Conservation (phyloP, 148 eudicot species). For the Agrostemma githago region DNA sequence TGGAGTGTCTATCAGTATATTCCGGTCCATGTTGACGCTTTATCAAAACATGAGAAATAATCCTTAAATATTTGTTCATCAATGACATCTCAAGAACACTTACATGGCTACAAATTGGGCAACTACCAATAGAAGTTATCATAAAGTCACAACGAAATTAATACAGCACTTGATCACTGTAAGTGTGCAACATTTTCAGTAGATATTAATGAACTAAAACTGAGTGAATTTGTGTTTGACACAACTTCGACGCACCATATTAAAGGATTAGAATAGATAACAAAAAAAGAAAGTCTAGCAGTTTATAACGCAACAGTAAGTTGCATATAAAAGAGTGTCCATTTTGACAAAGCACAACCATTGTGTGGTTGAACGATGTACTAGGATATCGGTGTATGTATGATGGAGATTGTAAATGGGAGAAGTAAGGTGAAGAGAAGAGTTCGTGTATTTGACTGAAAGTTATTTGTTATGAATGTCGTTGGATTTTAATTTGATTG, state of each 20-base stretch:
- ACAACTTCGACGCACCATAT: not conserved
- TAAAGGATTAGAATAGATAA: not conserved
- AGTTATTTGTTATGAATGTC: too few relatives aligned
- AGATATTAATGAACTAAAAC: not conserved
- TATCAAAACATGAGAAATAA: slow-evolving; percentile 35
- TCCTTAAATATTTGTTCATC: slow-evolving; percentile 21
- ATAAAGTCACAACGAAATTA: not conserved
- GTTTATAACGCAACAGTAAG: not conserved
- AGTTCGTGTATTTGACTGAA: too few relatives aligned
- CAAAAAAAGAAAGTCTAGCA: not conserved
- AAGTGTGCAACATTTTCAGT: not conserved
- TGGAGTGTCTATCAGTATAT: slow-evolving; percentile 38
- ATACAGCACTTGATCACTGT: not conserved
- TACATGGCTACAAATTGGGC: slow-evolving; percentile 39
- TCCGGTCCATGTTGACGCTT: slow-evolving; percentile 28
- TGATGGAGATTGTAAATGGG: too few relatives aligned
- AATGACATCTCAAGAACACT: slow-evolving; percentile 35
- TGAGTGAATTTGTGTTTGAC: not conserved
- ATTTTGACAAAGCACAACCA: not conserved
- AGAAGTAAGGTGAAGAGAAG: too few relatives aligned
- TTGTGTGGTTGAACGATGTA: not conserved
- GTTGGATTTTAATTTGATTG: too few relatives aligned
- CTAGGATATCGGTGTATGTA: not conserved
- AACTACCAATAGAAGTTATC: not conserved
- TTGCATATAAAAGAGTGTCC: not conserved